Conservation (phyloP, 2,329 filamentous ascomycete species). For the Fusarium devonianum region DNA sequence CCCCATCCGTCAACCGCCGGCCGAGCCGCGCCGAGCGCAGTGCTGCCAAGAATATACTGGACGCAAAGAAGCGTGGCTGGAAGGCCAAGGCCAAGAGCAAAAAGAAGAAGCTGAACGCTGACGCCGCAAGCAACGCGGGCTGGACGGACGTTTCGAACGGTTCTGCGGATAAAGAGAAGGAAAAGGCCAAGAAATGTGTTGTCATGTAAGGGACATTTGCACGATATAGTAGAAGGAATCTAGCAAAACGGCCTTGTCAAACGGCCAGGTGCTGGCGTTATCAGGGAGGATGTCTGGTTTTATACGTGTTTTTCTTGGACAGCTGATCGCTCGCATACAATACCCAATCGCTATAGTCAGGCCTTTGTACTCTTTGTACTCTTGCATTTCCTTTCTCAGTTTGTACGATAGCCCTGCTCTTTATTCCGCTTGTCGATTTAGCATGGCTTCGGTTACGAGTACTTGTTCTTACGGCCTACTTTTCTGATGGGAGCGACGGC, state of each 20-base stretch:
- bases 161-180: constrained; percentile 45
- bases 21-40: constrained; percentile 66
- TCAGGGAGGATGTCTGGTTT: constrained; percentile 4
- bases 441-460: constrained; percentile 5
- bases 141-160: constrained; percentile 61
- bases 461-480: constrained; percentile 1
- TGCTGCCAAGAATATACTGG: constrained; percentile 68
- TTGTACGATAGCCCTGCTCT: neutral
- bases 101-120: constrained; percentile 50
- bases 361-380: constrained; percentile 14
- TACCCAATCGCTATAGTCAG: constrained; percentile 28
- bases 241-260: too few species aligned
- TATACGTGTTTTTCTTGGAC: constrained; percentile 11
- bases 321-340: constrained; percentile 28
- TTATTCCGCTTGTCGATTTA: constrained; percentile 28
- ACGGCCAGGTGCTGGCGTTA: constrained; percentile 13
- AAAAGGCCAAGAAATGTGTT: constrained; percentile 59
- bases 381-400: constrained; percentile 4
- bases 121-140: constrained; percentile 54
- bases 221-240: constrained; percentile 6
- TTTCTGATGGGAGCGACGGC: constrained; percentile 26
- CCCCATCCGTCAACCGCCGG: constrained; percentile 55
- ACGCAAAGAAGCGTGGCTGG: constrained; percentile 67
- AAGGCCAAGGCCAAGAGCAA: constrained; percentile 51
- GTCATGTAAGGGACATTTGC: constrained; percentile 56